Evolutionary conservation across 805 yeast species (phyloP), one percentile per base, ranked within the genome.

Genomic region (Ogataea neopini): DNA sequence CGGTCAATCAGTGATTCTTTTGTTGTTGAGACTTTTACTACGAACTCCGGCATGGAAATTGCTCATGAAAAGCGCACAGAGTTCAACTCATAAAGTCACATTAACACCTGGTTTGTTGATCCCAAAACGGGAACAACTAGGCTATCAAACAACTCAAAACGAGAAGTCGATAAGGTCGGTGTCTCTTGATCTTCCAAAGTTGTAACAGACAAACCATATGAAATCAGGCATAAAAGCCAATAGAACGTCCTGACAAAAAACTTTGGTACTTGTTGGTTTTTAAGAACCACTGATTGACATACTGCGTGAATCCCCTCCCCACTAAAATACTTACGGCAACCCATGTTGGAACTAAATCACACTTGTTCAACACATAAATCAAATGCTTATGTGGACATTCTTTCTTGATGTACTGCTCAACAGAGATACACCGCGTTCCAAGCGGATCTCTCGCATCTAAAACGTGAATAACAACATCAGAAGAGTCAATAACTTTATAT

Each of bases 341-440:
- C 97, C 98, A 92, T 40, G 97, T 92, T 54, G 99, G 99, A 44
- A 92, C 97, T 63, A 92, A 81, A 76, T 92, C 99, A 80, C 97
- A 91, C 77, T 92, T 92, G 80, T 92, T 92, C 71, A 92, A 74
- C 48, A 94, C 96, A 66, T 86, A 91, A 57, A 92, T 86, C 73
- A 92, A 76, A 76, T 94, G 99, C 72, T 92, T 92, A 67, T 94
- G 99, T 11, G 98, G 88, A 63, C 96, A 90, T 71, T 92, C 99
- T 56, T 88, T 92, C 59, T 79, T 81, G 67, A 92, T 88, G 66
- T 89, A 91, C 62, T 89, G 90, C 69, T 94, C 97, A 47, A 92
- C 97, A 2, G 95, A 79, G 59, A 77, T 84, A 76, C 99, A 92
- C 59, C 98, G 80, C 8, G 99, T 92, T 45, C 99, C 99, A 56